Evolutionary conservation across 1,284 basidiomycete genomes (phyloP).

Genomic region (Blastosporella zonata): DNA sequence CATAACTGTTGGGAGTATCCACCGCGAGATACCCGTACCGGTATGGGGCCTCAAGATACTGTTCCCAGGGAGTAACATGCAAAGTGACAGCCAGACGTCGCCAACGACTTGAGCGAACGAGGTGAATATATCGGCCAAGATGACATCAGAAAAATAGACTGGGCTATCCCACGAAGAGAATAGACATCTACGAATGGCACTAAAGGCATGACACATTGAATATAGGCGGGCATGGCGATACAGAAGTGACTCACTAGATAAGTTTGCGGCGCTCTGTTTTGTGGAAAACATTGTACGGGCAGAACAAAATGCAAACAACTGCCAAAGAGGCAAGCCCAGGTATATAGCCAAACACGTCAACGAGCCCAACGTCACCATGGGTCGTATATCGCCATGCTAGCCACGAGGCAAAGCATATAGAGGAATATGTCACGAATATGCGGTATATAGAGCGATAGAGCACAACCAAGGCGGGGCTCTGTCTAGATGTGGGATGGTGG

Average conservation of each 20-base stretch:
- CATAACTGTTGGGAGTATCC: constrained; percentile 82
- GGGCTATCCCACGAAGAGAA: constrained; percentile 59
- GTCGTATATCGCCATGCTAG: constrained; percentile 59
- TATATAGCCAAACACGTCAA: constrained; percentile 75
- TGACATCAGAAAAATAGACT: constrained; percentile 87
- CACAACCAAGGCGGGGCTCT: constrained; percentile 31
- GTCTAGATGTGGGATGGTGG: constrained; percentile 33
- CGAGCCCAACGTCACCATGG: constrained; percentile 50
- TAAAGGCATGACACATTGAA: constrained; percentile 27
- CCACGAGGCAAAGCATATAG: constrained; percentile 67
- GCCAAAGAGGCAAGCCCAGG: constrained; percentile 67
- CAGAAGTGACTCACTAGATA: constrained; percentile 61
- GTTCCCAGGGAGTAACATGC: constrained; percentile 77
- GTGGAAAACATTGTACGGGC: constrained; percentile 64
- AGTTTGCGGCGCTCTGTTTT: constrained; percentile 74
- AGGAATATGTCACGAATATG: constrained; percentile 57
- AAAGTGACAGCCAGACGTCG: constrained; percentile 87
- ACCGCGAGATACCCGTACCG: constrained; percentile 62
- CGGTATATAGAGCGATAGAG: constrained; percentile 68
- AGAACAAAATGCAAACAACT: constrained; percentile 55
- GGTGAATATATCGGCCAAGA: constrained; percentile 94
- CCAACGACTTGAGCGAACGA: constrained; percentile 97
- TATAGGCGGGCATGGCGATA: constrained; percentile 24
- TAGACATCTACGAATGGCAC: constrained; percentile 72
- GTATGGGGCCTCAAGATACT: constrained; percentile 65